A percentile compares a stretch with the other conserved stretches of the same genome.
Evolutionary conservation across 1,139 yeast species (phyloP).

Genomic region (Geotrichum australiense): DNA sequence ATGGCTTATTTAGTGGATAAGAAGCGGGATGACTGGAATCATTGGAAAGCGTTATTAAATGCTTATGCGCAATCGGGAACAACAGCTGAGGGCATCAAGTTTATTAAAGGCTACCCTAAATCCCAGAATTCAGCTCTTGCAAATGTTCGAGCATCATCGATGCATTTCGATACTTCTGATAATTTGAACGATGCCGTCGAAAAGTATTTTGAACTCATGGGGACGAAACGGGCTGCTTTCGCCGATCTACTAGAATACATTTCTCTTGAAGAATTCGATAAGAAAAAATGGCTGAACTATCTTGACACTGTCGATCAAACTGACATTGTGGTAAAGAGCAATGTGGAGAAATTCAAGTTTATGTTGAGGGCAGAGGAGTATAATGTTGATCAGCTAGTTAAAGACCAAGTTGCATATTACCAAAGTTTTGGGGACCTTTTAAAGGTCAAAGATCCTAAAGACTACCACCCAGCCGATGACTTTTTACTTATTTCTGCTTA

Average conservation of each 20-base stretch:
- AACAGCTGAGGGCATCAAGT: slow-evolving; percentile 25
- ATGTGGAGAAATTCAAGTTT: slow-evolving; percentile 43
- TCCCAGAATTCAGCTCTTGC: slow-evolving; percentile 57
- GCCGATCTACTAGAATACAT: slow-evolving; percentile 46
- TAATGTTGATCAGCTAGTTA: slow-evolving; percentile 20
- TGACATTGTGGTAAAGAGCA: slow-evolving; percentile 42
- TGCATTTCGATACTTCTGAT: slow-evolving; percentile 7
- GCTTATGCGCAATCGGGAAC: slow-evolving; percentile 38
- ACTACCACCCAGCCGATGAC: slow-evolving; percentile 61
- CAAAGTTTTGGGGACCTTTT: slow-evolving; percentile 31
- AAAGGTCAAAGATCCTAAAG: slow-evolving; percentile 44
- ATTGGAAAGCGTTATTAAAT: slow-evolving; percentile 38
- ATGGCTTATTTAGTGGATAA: slow-evolving; percentile 23
- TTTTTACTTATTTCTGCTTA: slow-evolving; percentile 47
- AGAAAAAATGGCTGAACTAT: slow-evolving; percentile 17
- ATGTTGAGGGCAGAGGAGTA: slow-evolving; percentile 21
- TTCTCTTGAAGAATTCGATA: slow-evolving; percentile 14
- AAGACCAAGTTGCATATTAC: slow-evolving; percentile 36
- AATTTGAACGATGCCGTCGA: slow-evolving; percentile 29
- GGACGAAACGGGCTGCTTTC: slow-evolving; percentile 53
- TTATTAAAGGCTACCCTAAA: slow-evolving; percentile 28
- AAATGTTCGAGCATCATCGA: slow-evolving; percentile 40
- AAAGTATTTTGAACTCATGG: slow-evolving; percentile 41
- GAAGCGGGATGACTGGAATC: slow-evolving; percentile 32
- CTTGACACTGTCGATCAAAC: slow-evolving; percentile 19